A percentile compares a stretch with the other conserved stretches of the same genome.
Conservation (phyloP, 139 green algal genomes). For the Chlorella sp. region DNA sequence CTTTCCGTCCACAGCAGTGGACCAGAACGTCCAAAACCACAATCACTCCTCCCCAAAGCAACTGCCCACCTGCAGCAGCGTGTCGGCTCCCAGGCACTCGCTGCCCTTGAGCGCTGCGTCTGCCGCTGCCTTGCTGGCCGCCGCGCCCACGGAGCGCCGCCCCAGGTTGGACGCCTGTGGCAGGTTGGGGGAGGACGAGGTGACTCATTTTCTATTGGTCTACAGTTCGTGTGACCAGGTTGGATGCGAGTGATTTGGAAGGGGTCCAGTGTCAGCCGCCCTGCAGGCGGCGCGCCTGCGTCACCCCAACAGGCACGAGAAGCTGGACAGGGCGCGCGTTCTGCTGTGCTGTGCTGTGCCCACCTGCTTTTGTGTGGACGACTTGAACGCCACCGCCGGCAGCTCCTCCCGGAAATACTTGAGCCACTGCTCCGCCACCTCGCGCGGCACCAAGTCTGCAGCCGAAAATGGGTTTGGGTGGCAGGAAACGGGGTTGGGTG, state of each 20-base stretch:
- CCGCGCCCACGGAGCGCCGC: slow-evolving; percentile 37
- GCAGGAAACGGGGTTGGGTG: neutral
- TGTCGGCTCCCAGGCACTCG: slow-evolving; percentile 80
- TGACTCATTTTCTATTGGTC: no score
- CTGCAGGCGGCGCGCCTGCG: no score
- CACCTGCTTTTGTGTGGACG: slow-evolving; percentile 87
- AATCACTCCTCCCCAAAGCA: no score
- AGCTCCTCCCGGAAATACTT: slow-evolving; percentile 95
- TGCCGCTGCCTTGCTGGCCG: neutral
- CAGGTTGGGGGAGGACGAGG: neutral
- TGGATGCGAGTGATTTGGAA: no score
- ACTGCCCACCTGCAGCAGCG: no score
- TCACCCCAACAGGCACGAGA: no score
- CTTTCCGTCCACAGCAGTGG: no score
- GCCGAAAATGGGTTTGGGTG: neutral
- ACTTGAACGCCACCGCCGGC: slow-evolving; percentile 97
- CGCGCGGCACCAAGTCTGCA: slow-evolving; percentile 91
- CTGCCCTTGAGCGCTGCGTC: slow-evolving; percentile 37
- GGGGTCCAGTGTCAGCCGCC: no score
- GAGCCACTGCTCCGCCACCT: slow-evolving; percentile 91
- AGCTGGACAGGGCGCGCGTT: no score
- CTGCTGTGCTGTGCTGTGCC: slow-evolving; percentile 36
- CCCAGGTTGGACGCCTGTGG: slow-evolving; percentile 45
- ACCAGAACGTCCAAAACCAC: no score
- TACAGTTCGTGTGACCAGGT: no score